Percentiles rank a stretch among this genome's conserved stretches.
Evolutionary conservation across 306 rosid genomes (phyloP).

Genomic region (Quercus ilex): DNA sequence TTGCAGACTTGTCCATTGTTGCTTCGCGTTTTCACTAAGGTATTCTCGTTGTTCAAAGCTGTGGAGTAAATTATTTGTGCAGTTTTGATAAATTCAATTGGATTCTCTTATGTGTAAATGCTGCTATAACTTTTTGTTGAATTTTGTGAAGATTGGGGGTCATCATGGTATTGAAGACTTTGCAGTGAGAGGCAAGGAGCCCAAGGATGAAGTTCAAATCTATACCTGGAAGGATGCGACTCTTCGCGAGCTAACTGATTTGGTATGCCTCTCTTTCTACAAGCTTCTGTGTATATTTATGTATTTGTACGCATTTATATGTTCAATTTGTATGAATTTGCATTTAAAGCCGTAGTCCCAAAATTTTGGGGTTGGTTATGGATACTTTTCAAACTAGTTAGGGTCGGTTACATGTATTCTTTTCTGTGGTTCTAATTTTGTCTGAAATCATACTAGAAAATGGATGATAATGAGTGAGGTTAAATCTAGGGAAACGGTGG

Average conservation of each 20-base stretch:
- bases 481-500: background rate
- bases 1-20: conserved; percentile 87
- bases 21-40: conserved; percentile 94
- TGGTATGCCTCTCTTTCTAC: conserved; percentile 37
- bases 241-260: conserved; percentile 87
- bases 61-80: no score
- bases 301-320: background rate
- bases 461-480: background rate
- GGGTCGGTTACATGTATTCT: no score
- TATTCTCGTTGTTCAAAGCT: conserved; percentile 6
- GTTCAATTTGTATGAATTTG: background rate
- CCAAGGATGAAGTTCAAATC: conserved; percentile 95
- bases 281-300: background rate
- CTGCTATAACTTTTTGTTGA: background rate
- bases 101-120: background rate
- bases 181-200: conserved; percentile 89
- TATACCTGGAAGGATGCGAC: conserved; percentile 99
- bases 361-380: no score
- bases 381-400: no score
- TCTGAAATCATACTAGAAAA: background rate
- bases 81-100: background rate
- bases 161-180: conserved; percentile 80
- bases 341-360: background rate
- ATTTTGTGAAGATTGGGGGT: conserved; percentile 54
- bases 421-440: no score